Conservation (phyloP, 2,329 filamentous ascomycete species). For the Diaporthe sp. region DNA sequence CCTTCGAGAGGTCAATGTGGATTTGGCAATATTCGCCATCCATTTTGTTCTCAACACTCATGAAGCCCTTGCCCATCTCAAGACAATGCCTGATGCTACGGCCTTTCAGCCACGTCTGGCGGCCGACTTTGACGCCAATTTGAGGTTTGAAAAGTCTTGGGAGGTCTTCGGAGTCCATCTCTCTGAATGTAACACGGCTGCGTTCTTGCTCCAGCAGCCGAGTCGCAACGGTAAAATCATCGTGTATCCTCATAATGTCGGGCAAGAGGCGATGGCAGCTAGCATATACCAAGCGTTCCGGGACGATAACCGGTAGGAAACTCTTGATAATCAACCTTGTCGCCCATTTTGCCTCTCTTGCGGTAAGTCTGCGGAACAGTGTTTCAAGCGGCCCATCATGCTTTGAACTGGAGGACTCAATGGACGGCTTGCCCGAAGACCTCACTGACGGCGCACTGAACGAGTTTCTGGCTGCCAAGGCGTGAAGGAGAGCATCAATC, state of each 20-base stretch:
- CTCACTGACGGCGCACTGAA: slow-evolving; percentile 77
- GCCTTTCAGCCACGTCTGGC: slow-evolving; percentile 72
- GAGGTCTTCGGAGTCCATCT: slow-evolving; percentile 37
- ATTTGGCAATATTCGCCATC: slow-evolving; percentile 94
- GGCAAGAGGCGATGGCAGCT: slow-evolving; percentile 78
- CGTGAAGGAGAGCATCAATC: slow-evolving; percentile 73
- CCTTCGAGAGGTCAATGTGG: slow-evolving; percentile 76
- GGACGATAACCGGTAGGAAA: slow-evolving; percentile 74
- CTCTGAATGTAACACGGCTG: slow-evolving; percentile 39
- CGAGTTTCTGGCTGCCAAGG: slow-evolving; percentile 73
- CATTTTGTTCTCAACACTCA: slow-evolving; percentile 85
- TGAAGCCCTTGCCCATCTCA: slow-evolving; percentile 67
- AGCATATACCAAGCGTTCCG: slow-evolving; percentile 64
- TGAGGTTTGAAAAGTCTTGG: slow-evolving; percentile 58
- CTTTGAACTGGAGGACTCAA: slow-evolving; percentile 36
- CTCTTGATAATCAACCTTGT: slow-evolving; percentile 83
- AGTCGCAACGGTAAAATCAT: slow-evolving; percentile 72
- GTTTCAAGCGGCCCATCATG: slow-evolving; percentile 60
- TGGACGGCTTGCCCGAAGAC: slow-evolving; percentile 40
- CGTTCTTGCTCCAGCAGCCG: slow-evolving; percentile 57
- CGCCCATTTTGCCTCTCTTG: slow-evolving; percentile 87
- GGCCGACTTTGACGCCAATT: slow-evolving; percentile 72
- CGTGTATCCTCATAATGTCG: slow-evolving; percentile 74
- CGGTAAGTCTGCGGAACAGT: slow-evolving; percentile 69
- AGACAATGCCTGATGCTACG: slow-evolving; percentile 81